Base-by-base conservation (phyloP, 2,329 filamentous ascomycete species). In the Laburnicola sp. region DNA sequence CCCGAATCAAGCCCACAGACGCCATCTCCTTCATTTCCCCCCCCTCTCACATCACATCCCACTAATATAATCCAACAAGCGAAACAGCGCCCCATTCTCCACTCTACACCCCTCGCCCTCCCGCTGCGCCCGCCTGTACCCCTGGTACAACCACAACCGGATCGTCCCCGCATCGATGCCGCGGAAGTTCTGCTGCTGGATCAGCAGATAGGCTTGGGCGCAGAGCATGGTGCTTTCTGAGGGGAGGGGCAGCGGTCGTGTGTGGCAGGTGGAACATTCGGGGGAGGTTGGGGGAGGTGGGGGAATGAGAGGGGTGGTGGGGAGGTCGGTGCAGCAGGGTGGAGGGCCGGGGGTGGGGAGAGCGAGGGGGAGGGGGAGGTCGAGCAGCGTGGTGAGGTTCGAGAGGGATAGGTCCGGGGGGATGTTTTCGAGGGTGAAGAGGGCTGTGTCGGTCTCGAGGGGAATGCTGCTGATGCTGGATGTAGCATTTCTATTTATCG, bases 51-150 rank as follows among this genome's bases (percentile, higher is more conserved):
- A 30, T 57, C 35, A 64, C 22, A 64, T 27, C 9, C 66, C 65
- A 59, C 69, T 71, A 16, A 72, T 72, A 50, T 65, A 69, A 60
- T 71, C 68, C 53, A 72, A 54, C 57, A 72, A 54, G 7, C 64
- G 45, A 54, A 69, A 53, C 54, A 72, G 54, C 10, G 61, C 64
- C 6, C 65, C 62, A 57, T 72, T 70, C 48, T 72, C 69, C 3
- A 72, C 68, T 21, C 68, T 55, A 48, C 69, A 72, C 10, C 69
- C 69, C 48, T 72, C 68, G 0, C 68, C 66, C 36, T 60, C 53
- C 21, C 60, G 52, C 45, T 57, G 47, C 38, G 68, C 68, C 2
- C 66, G 28, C 22, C 68, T 30, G 44, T 66, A 60, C 4, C 69
- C 69, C 50, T 66, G 62, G 3, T 60, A 65, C 48, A 72, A 34